phyloP scores from a whole-genome alignment of 2,329 filamentous ascomycete species.

The Xenoacremonium recifei region DNA sequence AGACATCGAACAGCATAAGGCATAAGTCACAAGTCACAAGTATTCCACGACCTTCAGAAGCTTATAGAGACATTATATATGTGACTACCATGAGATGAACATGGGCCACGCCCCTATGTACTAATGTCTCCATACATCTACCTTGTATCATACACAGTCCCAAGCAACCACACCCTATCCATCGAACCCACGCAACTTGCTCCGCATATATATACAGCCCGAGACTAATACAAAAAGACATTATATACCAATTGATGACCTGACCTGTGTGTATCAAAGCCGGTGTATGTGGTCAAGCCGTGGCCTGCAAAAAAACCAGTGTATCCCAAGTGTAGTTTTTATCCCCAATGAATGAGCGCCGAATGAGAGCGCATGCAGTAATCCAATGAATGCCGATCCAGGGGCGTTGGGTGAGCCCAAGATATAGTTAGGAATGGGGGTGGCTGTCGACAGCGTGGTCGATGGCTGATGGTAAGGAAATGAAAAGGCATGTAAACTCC shows the following conservation, averaged over 20 bases:
- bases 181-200: too few species aligned
- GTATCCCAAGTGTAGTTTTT: slow-evolving; percentile 7
- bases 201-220: slow-evolving; percentile 10
- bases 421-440: too few species aligned
- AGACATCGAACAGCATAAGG: too few species aligned
- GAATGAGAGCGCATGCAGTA: slow-evolving; percentile 12
- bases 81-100: too few species aligned
- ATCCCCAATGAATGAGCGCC: too few species aligned
- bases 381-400: slow-evolving; percentile 14
- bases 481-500: slow-evolving; percentile 32
- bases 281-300: slow-evolving; percentile 8
- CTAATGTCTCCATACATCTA: too few species aligned
- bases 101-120: too few species aligned
- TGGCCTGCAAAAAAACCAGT: slow-evolving; percentile 11
- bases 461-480: slow-evolving; percentile 19
- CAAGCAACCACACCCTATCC: slow-evolving; percentile 10
- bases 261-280: slow-evolving; percentile 7
- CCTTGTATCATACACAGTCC: too few species aligned
- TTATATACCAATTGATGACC: slow-evolving; percentile 25
- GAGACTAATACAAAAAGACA: slow-evolving; percentile 25
- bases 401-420: slow-evolving; percentile 10
- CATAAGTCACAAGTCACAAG: too few species aligned
- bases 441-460: too few species aligned
- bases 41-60: too few species aligned
- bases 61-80: too few species aligned